These are phyloP conservation scores for Colletotrichum musae DNA, from an alignment of 2,329 filamentous ascomycete genomes.

Conservation along the genomic window DNA sequence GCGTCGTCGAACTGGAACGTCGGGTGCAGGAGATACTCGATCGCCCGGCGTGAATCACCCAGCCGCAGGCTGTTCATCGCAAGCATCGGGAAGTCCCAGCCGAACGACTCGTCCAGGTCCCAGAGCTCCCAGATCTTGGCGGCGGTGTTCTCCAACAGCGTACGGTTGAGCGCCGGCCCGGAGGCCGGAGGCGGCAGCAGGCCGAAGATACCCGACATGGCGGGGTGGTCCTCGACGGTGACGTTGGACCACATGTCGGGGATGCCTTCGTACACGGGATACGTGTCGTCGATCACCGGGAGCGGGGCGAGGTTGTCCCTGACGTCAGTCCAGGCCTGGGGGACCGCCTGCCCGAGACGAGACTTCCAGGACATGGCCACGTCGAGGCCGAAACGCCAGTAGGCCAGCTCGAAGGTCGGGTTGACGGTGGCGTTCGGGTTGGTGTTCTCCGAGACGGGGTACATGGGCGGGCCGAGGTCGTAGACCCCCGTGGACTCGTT, in stretches of 20 bases:
- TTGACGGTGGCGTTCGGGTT: slow-evolving; percentile 70
- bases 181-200: slow-evolving; percentile 57
- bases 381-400: slow-evolving; percentile 73
- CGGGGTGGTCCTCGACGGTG: slow-evolving; percentile 59
- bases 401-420: slow-evolving; percentile 72
- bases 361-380: slow-evolving; percentile 67
- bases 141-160: slow-evolving; percentile 54
- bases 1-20: slow-evolving; percentile 70
- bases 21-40: slow-evolving; percentile 62
- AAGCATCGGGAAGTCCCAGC: slow-evolving; percentile 62
- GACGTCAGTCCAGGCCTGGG: slow-evolving; percentile 62
- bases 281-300: slow-evolving; percentile 64
- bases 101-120: slow-evolving; percentile 57
- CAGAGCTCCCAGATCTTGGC: slow-evolving; percentile 55
- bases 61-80: slow-evolving; percentile 60
- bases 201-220: slow-evolving; percentile 59
- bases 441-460: slow-evolving; percentile 69
- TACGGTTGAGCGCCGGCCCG: slow-evolving; percentile 53
- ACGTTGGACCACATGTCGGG: slow-evolving; percentile 58
- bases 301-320: slow-evolving; percentile 67
- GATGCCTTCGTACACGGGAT: slow-evolving; percentile 67
- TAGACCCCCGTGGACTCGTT: slow-evolving; percentile 67
- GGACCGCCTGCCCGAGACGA: slow-evolving; percentile 59
- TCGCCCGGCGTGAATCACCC: slow-evolving; percentile 54
- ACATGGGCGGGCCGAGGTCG: slow-evolving; percentile 63